Conservation (phyloP, 2,329 filamentous ascomycete genomes). For the Cytospora chrysosperma region DNA sequence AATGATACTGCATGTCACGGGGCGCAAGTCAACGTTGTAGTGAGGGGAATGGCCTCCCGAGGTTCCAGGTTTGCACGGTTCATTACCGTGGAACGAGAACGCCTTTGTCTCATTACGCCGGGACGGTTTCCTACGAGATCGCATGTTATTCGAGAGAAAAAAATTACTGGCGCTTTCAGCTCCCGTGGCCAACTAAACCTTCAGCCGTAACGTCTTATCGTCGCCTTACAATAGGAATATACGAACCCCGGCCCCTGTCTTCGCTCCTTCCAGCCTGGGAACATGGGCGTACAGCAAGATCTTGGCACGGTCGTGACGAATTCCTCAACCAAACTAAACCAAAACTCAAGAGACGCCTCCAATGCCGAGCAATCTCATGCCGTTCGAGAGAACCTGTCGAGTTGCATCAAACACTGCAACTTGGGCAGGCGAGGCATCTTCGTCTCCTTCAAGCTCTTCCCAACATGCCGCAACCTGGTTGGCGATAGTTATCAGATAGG, state of each 20-base stretch:
- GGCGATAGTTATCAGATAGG: constrained; percentile 36
- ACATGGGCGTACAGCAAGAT: too few relatives aligned
- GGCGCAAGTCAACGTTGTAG: not conserved
- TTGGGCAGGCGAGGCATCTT: constrained; percentile 57
- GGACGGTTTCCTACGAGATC: not conserved
- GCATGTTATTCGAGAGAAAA: not conserved
- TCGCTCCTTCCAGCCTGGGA: not conserved
- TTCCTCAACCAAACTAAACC: not conserved
- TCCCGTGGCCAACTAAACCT: not conserved
- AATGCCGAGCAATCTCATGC: constrained; percentile 59
- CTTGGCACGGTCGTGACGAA: not conserved
- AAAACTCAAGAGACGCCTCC: too few relatives aligned
- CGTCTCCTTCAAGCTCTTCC: constrained; percentile 50
- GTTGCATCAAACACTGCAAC: constrained; percentile 55
- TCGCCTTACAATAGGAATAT: not conserved
- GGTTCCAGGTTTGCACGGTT: too few relatives aligned
- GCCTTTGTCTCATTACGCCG: not conserved
- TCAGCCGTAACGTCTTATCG: not conserved
- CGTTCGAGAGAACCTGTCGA: constrained; percentile 62
- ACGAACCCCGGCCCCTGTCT: not conserved
- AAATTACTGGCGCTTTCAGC: not conserved
- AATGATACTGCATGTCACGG: not conserved
- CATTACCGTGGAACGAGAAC: not conserved
- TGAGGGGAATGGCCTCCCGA: not conserved
- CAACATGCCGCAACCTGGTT: constrained; percentile 4